phyloP scores from a whole-genome alignment of 2,329 filamentous ascomycete genomes.

The Sordariomycetes sp. region DNA sequence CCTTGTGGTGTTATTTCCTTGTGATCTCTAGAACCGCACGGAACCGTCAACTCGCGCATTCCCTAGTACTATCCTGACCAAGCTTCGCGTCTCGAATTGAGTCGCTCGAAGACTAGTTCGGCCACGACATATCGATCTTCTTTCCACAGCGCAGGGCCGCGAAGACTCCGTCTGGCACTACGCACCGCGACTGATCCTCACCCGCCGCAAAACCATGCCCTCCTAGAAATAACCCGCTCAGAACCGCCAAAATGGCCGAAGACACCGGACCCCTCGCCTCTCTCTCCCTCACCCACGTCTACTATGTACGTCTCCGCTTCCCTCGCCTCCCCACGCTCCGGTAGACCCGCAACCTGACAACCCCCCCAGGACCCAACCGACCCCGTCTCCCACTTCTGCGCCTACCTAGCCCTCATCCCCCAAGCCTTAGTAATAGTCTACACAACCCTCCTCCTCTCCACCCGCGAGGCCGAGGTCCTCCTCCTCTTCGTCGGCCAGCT shows the following conservation, averaged over 20 bases:
- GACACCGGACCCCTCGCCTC: conserved; percentile 58
- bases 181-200: not conserved
- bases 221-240: not conserved
- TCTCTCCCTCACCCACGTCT: conserved; percentile 87
- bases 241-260: conserved; percentile 5
- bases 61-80: too few species aligned
- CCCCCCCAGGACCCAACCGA: conserved; percentile 65
- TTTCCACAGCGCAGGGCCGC: not conserved
- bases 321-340: not conserved
- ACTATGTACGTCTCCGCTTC: conserved; percentile 63
- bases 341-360: not conserved
- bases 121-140: not conserved
- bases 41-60: too few species aligned
- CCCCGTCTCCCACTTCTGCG: conserved; percentile 72
- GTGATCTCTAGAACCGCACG: too few species aligned
- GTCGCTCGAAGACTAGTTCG: too few species aligned
- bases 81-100: too few species aligned
- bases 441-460: conserved; percentile 78
- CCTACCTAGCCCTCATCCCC: conserved; percentile 86
- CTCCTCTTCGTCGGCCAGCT: conserved; percentile 90
- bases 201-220: not conserved
- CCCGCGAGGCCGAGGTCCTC: conserved; percentile 77
- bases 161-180: not conserved
- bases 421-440: conserved; percentile 88
- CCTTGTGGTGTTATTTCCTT: too few species aligned